Conservation (phyloP, 768 basidiomycete species). For the Tylopilus subfusipes region DNA sequence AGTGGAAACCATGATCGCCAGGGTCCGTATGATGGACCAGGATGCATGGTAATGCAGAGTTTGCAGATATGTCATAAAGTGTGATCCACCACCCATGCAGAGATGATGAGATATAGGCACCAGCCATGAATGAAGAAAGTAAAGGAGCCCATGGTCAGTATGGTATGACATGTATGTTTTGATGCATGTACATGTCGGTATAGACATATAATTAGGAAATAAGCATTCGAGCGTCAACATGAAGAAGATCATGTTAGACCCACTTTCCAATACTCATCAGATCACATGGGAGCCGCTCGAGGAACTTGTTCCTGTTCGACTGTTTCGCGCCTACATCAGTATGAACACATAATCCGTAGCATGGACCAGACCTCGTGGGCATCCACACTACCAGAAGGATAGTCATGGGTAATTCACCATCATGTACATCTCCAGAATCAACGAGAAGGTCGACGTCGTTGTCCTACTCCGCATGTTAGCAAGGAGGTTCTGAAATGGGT, state of each 20-base stretch:
- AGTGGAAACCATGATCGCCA: slow-evolving; percentile 9
- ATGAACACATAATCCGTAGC: neutral
- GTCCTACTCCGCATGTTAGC: slow-evolving; percentile 32
- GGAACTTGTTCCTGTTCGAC: slow-evolving; percentile 77
- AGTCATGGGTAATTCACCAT: slow-evolving; percentile 53
- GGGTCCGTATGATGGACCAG: neutral
- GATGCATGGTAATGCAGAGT: no score
- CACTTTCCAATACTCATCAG: slow-evolving; percentile 82
- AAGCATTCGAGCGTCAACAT: neutral
- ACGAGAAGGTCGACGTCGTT: slow-evolving; percentile 81
- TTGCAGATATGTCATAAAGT: no score
- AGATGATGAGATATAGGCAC: no score
- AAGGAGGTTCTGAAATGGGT: neutral
- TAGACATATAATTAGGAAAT: slow-evolving; percentile 55
- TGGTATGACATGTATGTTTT: neutral
- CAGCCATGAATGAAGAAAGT: neutral
- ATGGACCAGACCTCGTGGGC: slow-evolving; percentile 59
- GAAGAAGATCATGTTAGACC: slow-evolving; percentile 21
- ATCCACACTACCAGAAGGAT: slow-evolving; percentile 64
- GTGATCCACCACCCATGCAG: no score
- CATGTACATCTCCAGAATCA: slow-evolving; percentile 80
- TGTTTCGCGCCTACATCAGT: slow-evolving; percentile 22
- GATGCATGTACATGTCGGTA: slow-evolving; percentile 49
- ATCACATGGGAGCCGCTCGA: slow-evolving; percentile 74
- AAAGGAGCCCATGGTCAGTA: slow-evolving; percentile 3